Percentiles rank a stretch among this genome's conserved stretches.
These are phyloP conservation scores for Plasmodium gonderi DNA, from an alignment of 169 alveolate genomes.

Conservation along the genomic window DNA sequence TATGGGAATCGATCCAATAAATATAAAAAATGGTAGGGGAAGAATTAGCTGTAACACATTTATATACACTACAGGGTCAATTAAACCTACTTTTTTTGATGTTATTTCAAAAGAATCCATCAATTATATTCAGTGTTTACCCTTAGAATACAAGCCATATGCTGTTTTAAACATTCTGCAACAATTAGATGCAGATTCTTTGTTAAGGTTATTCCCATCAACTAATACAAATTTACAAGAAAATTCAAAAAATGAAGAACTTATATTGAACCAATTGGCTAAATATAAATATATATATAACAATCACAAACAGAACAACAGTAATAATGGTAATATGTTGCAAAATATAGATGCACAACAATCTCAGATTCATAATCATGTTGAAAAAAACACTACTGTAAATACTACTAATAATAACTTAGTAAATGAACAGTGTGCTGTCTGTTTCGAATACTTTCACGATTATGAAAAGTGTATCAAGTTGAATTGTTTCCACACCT, in stretches of 20 bases:
- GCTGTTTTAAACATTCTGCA: slow-evolving; percentile 78
- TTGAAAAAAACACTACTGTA: background rate
- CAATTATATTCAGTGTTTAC: slow-evolving; percentile 74
- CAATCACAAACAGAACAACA: slow-evolving; percentile 41
- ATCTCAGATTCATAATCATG: no score
- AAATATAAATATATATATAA: slow-evolving; percentile 30
- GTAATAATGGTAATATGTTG: slow-evolving; percentile 1
- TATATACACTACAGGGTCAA: slow-evolving; percentile 76
- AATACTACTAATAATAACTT: slow-evolving; percentile 21
- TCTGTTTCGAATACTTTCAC: slow-evolving; percentile 75
- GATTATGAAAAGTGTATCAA: slow-evolving; percentile 75
- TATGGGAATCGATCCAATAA: slow-evolving; percentile 78
- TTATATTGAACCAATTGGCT: slow-evolving; percentile 6
- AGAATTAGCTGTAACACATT: slow-evolving; percentile 78
- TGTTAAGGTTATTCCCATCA: slow-evolving; percentile 77
- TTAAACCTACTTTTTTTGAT: slow-evolving; percentile 79
- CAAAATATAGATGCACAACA: slow-evolving; percentile 60
- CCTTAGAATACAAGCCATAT: slow-evolving; percentile 80
- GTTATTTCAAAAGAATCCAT: slow-evolving; percentile 76
- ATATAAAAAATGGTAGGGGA: slow-evolving; percentile 74
- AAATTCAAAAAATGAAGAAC: slow-evolving; percentile 1
- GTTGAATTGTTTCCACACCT: slow-evolving; percentile 76
- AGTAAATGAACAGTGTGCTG: slow-evolving; percentile 78
- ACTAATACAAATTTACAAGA: slow-evolving; percentile 63
- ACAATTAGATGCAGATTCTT: slow-evolving; percentile 78